Evolutionary conservation across 805 yeast genomes (phyloP).

Genomic region (Myxozyma nipponensis): DNA sequence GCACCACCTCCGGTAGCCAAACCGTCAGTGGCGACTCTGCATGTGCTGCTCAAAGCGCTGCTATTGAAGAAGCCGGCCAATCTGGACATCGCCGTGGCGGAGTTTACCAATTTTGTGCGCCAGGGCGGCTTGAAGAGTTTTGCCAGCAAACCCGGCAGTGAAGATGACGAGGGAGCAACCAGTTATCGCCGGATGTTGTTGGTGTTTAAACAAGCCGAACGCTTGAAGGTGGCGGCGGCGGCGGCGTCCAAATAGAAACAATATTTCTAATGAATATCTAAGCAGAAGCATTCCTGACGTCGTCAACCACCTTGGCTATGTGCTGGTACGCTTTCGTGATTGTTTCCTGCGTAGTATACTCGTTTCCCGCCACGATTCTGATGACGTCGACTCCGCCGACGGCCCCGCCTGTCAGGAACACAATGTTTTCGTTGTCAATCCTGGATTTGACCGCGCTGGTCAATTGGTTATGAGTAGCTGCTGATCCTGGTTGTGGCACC

Average conservation of each 20-base stretch:
- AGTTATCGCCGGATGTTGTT: not conserved
- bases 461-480: slow-evolving; percentile 10
- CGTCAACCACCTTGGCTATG: slow-evolving; percentile 12
- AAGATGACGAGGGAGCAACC: not conserved
- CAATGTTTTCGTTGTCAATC: slow-evolving; percentile 17
- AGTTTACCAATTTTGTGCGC: not conserved
- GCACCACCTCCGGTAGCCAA: not conserved
- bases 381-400: slow-evolving; percentile 18
- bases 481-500: slow-evolving; percentile 7
- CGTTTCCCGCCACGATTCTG: slow-evolving; percentile 29
- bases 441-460: slow-evolving; percentile 23
- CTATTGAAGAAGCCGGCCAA: not conserved
- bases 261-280: not conserved
- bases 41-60: not conserved
- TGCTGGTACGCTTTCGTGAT: slow-evolving; percentile 16
- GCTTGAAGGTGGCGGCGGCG: not conserved
- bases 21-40: not conserved
- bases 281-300: not conserved
- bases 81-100: not conserved
- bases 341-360: slow-evolving; percentile 23
- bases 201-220: not conserved
- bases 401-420: slow-evolving; percentile 26
- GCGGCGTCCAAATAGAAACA: too few relatives aligned
- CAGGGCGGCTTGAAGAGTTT: not conserved
- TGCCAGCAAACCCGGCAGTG: not conserved